phyloP scores from a whole-genome alignment of 345 rosid genomes.

The Salix suchowensis region DNA sequence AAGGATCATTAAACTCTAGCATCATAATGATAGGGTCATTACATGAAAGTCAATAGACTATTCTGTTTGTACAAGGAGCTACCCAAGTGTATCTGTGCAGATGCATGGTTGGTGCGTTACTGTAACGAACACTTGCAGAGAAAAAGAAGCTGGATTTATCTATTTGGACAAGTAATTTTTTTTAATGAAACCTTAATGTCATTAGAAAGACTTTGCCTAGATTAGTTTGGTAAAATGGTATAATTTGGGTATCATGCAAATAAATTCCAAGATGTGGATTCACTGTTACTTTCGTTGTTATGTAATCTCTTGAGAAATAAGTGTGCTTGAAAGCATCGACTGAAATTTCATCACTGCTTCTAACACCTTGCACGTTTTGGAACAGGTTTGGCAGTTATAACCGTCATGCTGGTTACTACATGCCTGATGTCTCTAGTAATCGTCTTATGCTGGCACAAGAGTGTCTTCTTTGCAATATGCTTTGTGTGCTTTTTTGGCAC shows the following conservation, averaged over 20 bases:
- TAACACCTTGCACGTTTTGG: slow-evolving; percentile 6
- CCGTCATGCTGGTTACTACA: slow-evolving; percentile 97
- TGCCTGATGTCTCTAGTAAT: slow-evolving; percentile 94
- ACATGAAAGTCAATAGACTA: neutral
- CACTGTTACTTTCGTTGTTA: neutral
- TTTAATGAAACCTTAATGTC: neutral
- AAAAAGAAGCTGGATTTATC: neutral
- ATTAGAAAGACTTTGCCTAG: neutral
- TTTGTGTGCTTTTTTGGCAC: slow-evolving; percentile 79
- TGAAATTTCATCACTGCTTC: neutral
- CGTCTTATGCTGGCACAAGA: slow-evolving; percentile 90
- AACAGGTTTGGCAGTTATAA: slow-evolving; percentile 96
- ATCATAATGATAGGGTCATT: neutral
- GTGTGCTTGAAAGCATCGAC: neutral
- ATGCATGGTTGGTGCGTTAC: neutral
- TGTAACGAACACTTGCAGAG: neutral
- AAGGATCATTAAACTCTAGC: neutral
- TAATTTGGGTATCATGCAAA: neutral
- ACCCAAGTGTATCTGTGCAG: neutral
- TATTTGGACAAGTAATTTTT: neutral
- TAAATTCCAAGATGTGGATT: neutral
- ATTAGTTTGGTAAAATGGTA: neutral
- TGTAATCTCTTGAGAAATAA: neutral
- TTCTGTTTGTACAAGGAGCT: neutral
- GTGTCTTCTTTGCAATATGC: slow-evolving; percentile 54